phyloP scores from a whole-genome alignment of 2,329 filamentous ascomycete genomes.

The Diaporthe nobilis region DNA sequence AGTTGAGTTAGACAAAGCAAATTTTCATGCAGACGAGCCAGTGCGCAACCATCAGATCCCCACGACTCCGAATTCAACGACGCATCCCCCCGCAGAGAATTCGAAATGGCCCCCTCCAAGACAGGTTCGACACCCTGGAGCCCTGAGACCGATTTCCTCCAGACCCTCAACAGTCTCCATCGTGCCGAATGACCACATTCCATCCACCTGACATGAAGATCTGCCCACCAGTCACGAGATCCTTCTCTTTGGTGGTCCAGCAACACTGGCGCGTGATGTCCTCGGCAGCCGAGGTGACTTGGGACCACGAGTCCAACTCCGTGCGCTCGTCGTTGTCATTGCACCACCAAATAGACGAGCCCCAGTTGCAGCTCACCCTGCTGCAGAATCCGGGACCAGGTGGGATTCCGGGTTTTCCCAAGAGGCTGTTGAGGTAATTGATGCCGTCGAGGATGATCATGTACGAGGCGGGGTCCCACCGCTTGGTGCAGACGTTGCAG shows the following conservation, averaged over 20 bases:
- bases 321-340: not conserved
- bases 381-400: not conserved
- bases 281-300: not conserved
- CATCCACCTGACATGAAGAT: not conserved
- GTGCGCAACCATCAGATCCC: not conserved
- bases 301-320: not conserved
- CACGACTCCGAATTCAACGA: constrained; percentile 42
- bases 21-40: not conserved
- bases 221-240: not conserved
- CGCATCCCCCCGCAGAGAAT: constrained; percentile 42
- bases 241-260: not conserved
- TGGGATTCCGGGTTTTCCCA: fast-evolving
- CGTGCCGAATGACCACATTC: not conserved
- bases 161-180: not conserved
- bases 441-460: not conserved
- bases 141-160: constrained; percentile 34
- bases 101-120: constrained; percentile 42
- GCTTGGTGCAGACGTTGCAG: constrained; percentile 17
- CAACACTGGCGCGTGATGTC: not conserved
- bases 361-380: not conserved
- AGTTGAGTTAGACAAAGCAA: not conserved
- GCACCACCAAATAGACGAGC: constrained; percentile 9
- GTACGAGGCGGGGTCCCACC: not conserved
- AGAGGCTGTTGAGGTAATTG: not conserved
- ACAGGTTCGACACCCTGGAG: constrained; percentile 44